Evolutionary conservation across 305 asterid species (phyloP).

Genomic region (Euphrasia arctica): DNA sequence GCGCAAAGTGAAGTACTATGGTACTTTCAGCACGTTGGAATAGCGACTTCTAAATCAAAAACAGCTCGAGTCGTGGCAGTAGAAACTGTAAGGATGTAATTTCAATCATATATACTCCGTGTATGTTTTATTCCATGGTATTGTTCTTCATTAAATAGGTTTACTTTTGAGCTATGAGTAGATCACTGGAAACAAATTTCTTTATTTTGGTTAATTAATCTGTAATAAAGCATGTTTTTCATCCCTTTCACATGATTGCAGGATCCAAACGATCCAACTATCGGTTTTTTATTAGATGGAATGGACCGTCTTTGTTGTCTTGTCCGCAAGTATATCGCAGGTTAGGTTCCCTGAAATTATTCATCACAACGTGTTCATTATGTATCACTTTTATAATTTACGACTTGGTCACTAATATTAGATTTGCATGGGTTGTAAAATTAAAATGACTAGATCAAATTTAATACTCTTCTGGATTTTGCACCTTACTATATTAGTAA

Average conservation of each 20-base stretch:
- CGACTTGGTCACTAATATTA: slow-evolving; percentile 21
- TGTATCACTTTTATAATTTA: slow-evolving; percentile 9
- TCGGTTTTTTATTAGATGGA: slow-evolving; percentile 94
- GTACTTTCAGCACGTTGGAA: slow-evolving; percentile 96
- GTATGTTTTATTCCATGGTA: background rate
- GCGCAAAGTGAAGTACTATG: slow-evolving; percentile 96
- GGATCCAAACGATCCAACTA: slow-evolving; percentile 99
- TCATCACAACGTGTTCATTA: slow-evolving; percentile 5
- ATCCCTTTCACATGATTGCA: slow-evolving; percentile 33
- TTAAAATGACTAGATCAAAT: slow-evolving; percentile 4
- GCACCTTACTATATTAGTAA: background rate
- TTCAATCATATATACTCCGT: slow-evolving; percentile 6
- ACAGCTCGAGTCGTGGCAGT: slow-evolving; percentile 76
- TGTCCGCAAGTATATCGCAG: slow-evolving; percentile 98
- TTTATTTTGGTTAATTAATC: slow-evolving; percentile 16
- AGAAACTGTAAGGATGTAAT: slow-evolving; percentile 69
- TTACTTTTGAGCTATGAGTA: slow-evolving; percentile 6
- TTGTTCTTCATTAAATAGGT: slow-evolving; percentile 23
- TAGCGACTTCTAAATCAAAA: slow-evolving; percentile 78
- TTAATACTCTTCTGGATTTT: slow-evolving; percentile 15
- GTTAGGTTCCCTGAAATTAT: slow-evolving; percentile 39
- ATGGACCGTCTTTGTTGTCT: slow-evolving; percentile 95
- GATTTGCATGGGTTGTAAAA: slow-evolving; percentile 24
- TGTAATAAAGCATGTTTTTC: slow-evolving; percentile 20
- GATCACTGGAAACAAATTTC: slow-evolving; percentile 12